A percentile compares a stretch with the other conserved stretches of the same genome.
Conservation (phyloP, 495 filamentous ascomycete genomes). For the Daldinia bambusicola region DNA sequence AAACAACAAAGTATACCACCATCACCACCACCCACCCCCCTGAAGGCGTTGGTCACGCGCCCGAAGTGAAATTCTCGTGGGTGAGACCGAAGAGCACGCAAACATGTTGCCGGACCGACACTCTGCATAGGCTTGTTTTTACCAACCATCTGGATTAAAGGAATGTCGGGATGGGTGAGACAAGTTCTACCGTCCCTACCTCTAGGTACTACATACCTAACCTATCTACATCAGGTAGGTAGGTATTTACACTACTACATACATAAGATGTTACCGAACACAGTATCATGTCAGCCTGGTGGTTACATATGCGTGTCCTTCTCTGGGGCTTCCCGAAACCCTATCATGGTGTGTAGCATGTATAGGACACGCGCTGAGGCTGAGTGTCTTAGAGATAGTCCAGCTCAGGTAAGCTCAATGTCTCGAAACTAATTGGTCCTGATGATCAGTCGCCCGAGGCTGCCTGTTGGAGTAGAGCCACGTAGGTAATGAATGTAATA, state of each 20-base stretch:
- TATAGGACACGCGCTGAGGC: conserved; percentile 39
- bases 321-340: conserved; percentile 24
- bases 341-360: conserved; percentile 19
- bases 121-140: neutral
- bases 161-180: conserved; percentile 11
- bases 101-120: conserved; percentile 10
- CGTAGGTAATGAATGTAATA: conserved; percentile 41
- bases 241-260: too few relatives aligned
- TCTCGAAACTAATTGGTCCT: conserved; percentile 27
- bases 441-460: conserved; percentile 34
- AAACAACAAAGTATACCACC: too few relatives aligned
- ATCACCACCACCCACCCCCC: neutral
- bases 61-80: conserved; percentile 4
- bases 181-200: conserved; percentile 9
- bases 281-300: conserved; percentile 29
- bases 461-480: conserved; percentile 34
- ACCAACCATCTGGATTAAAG: conserved; percentile 18
- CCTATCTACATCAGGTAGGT: neutral
- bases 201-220: too few relatives aligned
- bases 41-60: conserved; percentile 23
- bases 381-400: conserved; percentile 39
- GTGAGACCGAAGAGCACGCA: neutral
- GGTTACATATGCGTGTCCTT: conserved; percentile 34
- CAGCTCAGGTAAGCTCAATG: conserved; percentile 19
- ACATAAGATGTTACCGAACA: neutral